A percentile compares a stretch with the other conserved stretches of the same genome.
These are phyloP conservation scores for Pharus latifolius DNA, from an alignment of 176 grass and related monocot genomes.

Conservation along the genomic window DNA sequence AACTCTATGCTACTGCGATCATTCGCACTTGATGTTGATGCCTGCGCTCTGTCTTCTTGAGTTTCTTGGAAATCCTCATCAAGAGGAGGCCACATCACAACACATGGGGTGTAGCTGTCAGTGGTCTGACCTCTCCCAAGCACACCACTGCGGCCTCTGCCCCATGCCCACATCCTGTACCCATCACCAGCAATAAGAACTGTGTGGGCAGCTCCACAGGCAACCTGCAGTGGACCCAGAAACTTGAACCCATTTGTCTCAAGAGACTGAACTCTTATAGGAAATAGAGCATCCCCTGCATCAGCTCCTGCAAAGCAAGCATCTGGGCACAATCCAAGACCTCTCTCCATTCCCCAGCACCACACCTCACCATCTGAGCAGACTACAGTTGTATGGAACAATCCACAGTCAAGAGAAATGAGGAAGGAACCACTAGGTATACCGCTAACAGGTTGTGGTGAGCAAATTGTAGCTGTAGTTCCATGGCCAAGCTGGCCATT, in stretches of 20 bases:
- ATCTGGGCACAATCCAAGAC: constrained; percentile 84
- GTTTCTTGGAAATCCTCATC: constrained; percentile 38
- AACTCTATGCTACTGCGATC: constrained; percentile 20
- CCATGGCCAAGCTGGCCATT: constrained; percentile 95
- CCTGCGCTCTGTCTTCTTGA: not conserved
- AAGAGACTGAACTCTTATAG: constrained; percentile 65
- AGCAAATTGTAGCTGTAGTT: constrained; percentile 49
- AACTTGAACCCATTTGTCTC: constrained; percentile 73
- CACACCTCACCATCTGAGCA: constrained; percentile 85
- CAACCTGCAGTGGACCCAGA: constrained; percentile 55
- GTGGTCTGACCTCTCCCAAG: constrained; percentile 49
- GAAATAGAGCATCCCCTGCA: constrained; percentile 71
- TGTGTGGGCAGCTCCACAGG: constrained; percentile 91
- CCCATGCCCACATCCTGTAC: constrained; percentile 92
- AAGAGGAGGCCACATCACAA: constrained; percentile 79
- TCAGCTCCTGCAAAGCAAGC: constrained; percentile 73
- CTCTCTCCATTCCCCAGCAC: constrained; percentile 99
- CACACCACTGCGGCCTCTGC: constrained; percentile 78
- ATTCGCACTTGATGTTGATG: constrained; percentile 22
- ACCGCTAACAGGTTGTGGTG: constrained; percentile 64
- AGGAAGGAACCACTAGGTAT: constrained; percentile 63
- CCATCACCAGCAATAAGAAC: constrained; percentile 91
- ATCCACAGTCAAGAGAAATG: constrained; percentile 89
- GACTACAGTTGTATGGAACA: constrained; percentile 87
- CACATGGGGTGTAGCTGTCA: constrained; percentile 70